phyloP scores from a whole-genome alignment of 139 green algal genomes.

The Asterochloris erici region DNA sequence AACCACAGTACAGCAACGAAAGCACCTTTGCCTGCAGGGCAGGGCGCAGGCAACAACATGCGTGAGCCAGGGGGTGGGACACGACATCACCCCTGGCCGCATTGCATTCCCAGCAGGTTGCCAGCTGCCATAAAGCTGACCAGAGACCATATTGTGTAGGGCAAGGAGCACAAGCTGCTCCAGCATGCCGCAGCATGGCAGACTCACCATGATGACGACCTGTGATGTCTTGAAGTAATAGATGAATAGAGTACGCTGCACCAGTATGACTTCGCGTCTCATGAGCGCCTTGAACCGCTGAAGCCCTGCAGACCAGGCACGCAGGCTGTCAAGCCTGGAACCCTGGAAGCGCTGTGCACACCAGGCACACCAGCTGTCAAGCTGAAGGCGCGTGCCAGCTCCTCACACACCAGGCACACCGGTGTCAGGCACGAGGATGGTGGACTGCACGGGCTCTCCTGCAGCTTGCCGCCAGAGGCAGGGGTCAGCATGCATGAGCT shows the following conservation, averaged over 20 bases:
- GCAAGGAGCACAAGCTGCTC: not conserved
- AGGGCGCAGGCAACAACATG: too few relatives aligned
- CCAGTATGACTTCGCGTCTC: conserved; percentile 11
- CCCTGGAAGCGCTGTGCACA: not conserved
- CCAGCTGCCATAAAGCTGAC: too few relatives aligned
- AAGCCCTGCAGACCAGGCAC: not conserved
- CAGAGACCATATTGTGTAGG: not conserved
- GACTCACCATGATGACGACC: not conserved
- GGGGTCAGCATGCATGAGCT: too few relatives aligned
- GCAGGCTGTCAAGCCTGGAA: not conserved
- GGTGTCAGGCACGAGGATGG: too few relatives aligned
- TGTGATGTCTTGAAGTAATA: conserved; percentile 20
- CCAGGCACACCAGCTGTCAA: not conserved
- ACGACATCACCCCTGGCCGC: too few relatives aligned
- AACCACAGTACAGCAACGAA: not conserved
- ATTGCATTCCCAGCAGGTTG: too few relatives aligned
- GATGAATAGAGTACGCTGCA: conserved; percentile 17
- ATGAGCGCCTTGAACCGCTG: conserved; percentile 13
- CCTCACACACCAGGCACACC: not conserved
- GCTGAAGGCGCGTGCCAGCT: not conserved
- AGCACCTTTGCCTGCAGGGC: not conserved
- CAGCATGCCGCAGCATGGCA: not conserved
- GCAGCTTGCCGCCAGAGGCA: too few relatives aligned
- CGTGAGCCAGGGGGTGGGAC: too few relatives aligned
- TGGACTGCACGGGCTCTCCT: too few relatives aligned